Conservation (phyloP, 2,329 filamentous ascomycete genomes). For the Fusarium scirpi region DNA sequence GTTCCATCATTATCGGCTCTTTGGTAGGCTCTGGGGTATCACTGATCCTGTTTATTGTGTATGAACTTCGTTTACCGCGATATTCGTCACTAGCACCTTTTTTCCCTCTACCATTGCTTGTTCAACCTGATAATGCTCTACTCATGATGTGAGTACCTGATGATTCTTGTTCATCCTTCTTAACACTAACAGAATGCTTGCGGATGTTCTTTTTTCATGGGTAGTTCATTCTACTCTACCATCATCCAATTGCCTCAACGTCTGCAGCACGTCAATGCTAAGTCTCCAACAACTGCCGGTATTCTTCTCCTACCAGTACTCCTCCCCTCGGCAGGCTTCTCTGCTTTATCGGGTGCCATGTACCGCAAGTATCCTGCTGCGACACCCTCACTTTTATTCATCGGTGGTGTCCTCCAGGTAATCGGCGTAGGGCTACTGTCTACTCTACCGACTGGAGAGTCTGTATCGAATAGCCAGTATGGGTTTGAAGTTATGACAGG, state of each 20-base stretch:
- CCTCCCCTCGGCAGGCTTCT: background rate
- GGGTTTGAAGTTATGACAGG: slow-evolving; percentile 1
- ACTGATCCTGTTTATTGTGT: background rate
- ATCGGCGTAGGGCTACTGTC: background rate
- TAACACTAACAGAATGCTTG: background rate
- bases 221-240: slow-evolving; percentile 1
- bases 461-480: background rate
- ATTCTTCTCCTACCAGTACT: background rate
- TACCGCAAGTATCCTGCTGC: background rate
- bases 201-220: background rate
- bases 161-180: background rate
- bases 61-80: background rate
- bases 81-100: background rate
- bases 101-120: background rate
- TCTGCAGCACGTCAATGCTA: background rate
- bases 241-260: background rate
- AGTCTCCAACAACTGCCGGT: background rate
- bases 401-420: background rate
- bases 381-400: background rate
- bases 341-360: background rate
- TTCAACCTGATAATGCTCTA: background rate
- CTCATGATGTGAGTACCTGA: background rate
- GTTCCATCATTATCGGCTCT: background rate
- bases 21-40: background rate
- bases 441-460: background rate